Base-by-base conservation (phyloP, 2,329 filamentous ascomycete genomes). In the Exophiala dermatitidis region DNA sequence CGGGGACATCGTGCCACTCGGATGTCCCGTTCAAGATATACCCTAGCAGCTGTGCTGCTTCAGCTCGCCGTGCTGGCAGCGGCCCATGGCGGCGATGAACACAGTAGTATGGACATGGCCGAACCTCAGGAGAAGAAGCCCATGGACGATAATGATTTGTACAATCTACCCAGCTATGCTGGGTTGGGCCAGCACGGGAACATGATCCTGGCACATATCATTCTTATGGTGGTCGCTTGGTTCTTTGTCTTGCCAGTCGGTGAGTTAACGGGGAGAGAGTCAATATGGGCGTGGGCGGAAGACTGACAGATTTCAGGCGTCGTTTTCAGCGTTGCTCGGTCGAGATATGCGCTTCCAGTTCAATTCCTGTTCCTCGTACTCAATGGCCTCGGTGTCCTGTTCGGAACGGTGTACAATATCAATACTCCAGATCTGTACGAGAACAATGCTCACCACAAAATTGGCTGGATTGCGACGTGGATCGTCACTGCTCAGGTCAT, bases 371-470 rank as follows among this genome's bases (percentile, higher is more conserved):
- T 91, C 67, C 68, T 86, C 41, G 71, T 76, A 1, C 67, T 77
- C 34, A 88, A 90, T 65, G 77, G 74, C 2, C 61, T 84, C 1
- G 87, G 84, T 12, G 61, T 90, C 28, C 64, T 88, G 9, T 67
- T 86, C 29, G 82, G 80, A 5, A 77, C 80, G 46, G 72, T 88
- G 33, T 95, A 95, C 74, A 89, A 93, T 67, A 77, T 79, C 53
- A 82, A 80, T 59, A 95, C 89, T 0, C 89, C 90, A 1, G 88
- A 95, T 65, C 73, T 96, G 26, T 96, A 95, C 67, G 83, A 83
- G 32, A 84, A 86, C 66, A 95, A 95, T 66, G 81, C 85, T n/a
- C 90, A 96, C 68, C 84, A 90, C 72, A 90, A 87, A 68, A 78
- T 91, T 41, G 90, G 90, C 50, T 97, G 91, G 91, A 76, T 88